Conservation (phyloP, 805 yeast genomes). For the Candida sakaeoensis region DNA sequence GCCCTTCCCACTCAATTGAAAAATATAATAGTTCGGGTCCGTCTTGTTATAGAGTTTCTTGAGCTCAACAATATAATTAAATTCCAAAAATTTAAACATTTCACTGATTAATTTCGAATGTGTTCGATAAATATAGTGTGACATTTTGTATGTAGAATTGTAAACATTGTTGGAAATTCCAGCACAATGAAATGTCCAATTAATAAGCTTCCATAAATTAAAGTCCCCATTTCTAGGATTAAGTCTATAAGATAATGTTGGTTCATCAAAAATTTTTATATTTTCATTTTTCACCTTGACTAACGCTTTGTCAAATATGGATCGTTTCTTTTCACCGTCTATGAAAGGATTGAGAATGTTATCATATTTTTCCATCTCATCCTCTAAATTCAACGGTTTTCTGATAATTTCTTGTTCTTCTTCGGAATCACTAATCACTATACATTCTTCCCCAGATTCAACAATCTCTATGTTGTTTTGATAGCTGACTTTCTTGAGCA, state of each 20-base stretch:
- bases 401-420: background rate
- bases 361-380: conserved; percentile 17
- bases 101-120: conserved; percentile 18
- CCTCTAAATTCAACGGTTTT: conserved; percentile 13
- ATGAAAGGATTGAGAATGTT: background rate
- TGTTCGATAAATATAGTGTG: conserved; percentile 22
- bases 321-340: background rate
- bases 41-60: conserved; percentile 1
- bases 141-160: conserved; percentile 17
- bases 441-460: conserved; percentile 3
- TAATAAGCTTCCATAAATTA: conserved; percentile 28
- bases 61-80: conserved; percentile 12
- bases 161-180: conserved; percentile 20
- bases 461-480: conserved; percentile 1
- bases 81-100: conserved; percentile 19
- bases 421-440: conserved; percentile 4
- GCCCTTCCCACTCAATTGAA: background rate
- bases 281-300: conserved; percentile 1
- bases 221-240: conserved; percentile 19
- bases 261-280: conserved; percentile 28
- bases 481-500: background rate
- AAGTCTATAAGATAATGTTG: conserved; percentile 20
- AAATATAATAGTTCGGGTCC: conserved; percentile 1
- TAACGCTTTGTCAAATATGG: background rate
- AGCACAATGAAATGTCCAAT: conserved; percentile 38